Evolutionary conservation across 345 rosid species (phyloP), one percentile per base, ranked within the genome.

Genomic region (Bruguiera parviflora): DNA sequence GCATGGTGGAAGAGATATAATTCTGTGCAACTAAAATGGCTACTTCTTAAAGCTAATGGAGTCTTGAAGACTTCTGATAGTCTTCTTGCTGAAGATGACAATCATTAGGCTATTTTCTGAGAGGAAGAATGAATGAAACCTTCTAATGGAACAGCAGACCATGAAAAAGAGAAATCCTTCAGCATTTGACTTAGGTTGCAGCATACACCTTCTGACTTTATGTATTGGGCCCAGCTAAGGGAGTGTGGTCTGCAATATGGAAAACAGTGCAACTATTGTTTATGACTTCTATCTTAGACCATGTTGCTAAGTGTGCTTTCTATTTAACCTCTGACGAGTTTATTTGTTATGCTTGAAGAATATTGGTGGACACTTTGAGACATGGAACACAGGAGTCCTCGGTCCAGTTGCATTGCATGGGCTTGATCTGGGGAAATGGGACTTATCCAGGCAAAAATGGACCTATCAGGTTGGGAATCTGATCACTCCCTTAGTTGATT

Each of bases 321-420:
- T 55, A 24, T 63, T 32, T 39, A 58, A 47, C 58, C 60, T 18
- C n/a, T 69, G 53, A 69, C 69, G 29, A 27, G 31, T 53, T 60
- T 70, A 56, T 64, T 68, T 46, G 29, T 52, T 58, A 25, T 32
- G 18, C 29, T 31, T 73, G 75, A 71, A 96, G 99, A 96, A 90
- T 79, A 85, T 96, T 1, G 99, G 99, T 22, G 98, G 98, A 59
- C 99, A 92, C 70, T 96, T 77, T 13, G 99, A 96, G 90, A 76
- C 92, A 53, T 92, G 98, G 98, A 87, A 83, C 70, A 92, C 97
- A 0, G 99, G 98, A 72, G 90, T 95, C 84, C 86, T 88, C 4
- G 98, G 98, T 58, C 97, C 99, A 10, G 99, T 96, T 57, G 99
- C 92, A 74, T 73, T 96, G 60, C 97, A 86, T 57, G 98, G 99